Evolutionary conservation across 202 grass and related monocot species (phyloP).

Genomic region (Bolboschoenoplectus hybrid): DNA sequence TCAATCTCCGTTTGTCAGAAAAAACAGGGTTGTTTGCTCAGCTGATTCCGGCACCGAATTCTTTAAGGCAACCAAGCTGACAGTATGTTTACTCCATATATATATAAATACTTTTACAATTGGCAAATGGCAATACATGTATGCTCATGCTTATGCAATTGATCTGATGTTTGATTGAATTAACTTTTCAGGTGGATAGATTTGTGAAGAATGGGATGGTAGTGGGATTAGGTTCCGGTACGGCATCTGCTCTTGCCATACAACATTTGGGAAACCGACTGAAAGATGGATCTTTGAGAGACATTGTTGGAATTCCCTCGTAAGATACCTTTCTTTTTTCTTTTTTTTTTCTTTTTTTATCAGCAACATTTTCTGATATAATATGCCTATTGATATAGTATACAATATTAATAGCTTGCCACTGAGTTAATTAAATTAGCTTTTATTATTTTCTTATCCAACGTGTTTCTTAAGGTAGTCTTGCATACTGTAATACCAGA

Average conservation of each 20-base stretch:
- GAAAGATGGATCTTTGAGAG: constrained; percentile 55
- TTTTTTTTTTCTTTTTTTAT: neutral
- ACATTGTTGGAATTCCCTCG: constrained; percentile 69
- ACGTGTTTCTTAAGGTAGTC: neutral
- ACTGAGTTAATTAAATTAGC: neutral
- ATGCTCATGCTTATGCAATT: neutral
- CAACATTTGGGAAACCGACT: constrained; percentile 66
- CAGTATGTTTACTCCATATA: constrained; percentile 38
- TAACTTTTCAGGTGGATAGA: constrained; percentile 65
- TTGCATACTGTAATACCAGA: neutral
- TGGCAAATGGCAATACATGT: neutral
- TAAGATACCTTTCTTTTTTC: constrained; percentile 37
- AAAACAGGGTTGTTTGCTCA: constrained; percentile 34
- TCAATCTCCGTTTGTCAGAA: neutral
- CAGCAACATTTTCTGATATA: neutral
- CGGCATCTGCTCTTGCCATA: constrained; percentile 68
- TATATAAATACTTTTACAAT: neutral
- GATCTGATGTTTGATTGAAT: neutral
- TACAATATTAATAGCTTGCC: neutral
- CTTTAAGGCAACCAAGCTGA: constrained; percentile 72
- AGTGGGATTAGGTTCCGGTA: constrained; percentile 71
- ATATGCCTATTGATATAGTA: neutral
- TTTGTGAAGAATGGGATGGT: constrained; percentile 88
- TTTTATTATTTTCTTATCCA: neutral
- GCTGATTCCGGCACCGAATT: constrained; percentile 48